Evolutionary conservation across 1,139 yeast genomes (phyloP), one percentile per base, ranked within the genome.

Genomic region (Blastobotrys arbuscula): DNA sequence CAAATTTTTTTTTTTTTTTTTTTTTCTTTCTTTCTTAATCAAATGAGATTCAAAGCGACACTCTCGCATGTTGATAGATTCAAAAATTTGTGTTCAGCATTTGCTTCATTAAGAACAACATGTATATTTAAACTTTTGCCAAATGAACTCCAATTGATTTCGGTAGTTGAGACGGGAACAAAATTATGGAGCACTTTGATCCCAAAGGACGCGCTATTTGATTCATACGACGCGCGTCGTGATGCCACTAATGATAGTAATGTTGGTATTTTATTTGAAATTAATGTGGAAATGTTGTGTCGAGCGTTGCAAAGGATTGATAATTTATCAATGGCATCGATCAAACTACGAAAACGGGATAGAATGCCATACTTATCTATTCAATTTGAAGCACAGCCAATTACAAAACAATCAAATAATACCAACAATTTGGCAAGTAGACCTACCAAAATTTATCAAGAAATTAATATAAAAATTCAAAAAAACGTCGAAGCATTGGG

Each of bases 401-500:
- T n/a, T 15, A 38, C 12, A 4, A n/a, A 35, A 16, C n/a, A n/a
- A n/a, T n/a, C n/a, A 21, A 35, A 12, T 21, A 16, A 13, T 16
- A 19, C 23, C 5, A 10, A 24, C 10, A 24, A 24, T 24, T n/a
- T n/a, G n/a, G n/a, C n/a, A n/a, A n/a, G n/a, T 5, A 31, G 15
- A 31, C 35, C 8, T 6, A 13, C 26, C 39, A 19, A 21, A 2
- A 5, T 9, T 5, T 36, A 20, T 24, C 39, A 36, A 16, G 39
- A 36, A 36, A 19, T 36, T 5, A 36, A 36, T 24, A 18, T 36
- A 7, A 36, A 19, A 35, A 35, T 59, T 2, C 54, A 53, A 19
- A 70, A 67, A 42, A 58, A 62, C 35, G 47, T 67, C 8, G 64
- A 63, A 18, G 61, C 64, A 3, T 35, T 35, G 10, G 39, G 21